Evolutionary conservation across 176 grass and related monocot species (phyloP).

Genomic region (barley (Hordeum vulgare)): DNA sequence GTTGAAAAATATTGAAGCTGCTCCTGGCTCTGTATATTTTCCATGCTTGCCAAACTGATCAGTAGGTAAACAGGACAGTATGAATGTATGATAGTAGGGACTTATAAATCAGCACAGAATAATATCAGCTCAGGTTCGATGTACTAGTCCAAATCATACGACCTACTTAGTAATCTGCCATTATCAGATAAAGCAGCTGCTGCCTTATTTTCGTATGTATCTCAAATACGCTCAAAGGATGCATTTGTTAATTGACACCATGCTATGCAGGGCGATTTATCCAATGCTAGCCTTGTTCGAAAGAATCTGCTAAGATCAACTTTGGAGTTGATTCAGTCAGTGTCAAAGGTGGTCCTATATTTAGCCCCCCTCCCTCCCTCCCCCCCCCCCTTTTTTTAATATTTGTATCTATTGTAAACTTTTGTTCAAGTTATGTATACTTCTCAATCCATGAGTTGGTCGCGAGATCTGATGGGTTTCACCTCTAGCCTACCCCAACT

Average conservation of each 20-base stretch:
- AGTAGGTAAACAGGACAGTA: neutral
- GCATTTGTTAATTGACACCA: conserved; percentile 22
- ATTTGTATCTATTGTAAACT: neutral
- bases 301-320: conserved; percentile 78
- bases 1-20: neutral
- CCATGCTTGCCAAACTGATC: neutral
- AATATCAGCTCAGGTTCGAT: neutral
- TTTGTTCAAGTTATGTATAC: conserved; percentile 9
- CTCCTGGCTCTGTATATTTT: neutral
- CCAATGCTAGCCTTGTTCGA: conserved; percentile 56
- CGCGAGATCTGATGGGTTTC: no score
- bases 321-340: conserved; percentile 56
- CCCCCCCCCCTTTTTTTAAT: no score
- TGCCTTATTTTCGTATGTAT: neutral
- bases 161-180: neutral
- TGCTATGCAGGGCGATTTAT: conserved; percentile 58
- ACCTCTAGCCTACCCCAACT: no score
- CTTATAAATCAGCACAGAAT: neutral
- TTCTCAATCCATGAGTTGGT: neutral
- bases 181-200: conserved; percentile 1
- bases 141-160: neutral
- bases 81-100: neutral
- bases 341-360: conserved; percentile 60
- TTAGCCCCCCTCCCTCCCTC: neutral
- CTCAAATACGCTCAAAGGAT: conserved; percentile 5